Evolutionary conservation across 768 basidiomycete genomes (phyloP).

Genomic region (Boletus rufocinnamomeus): DNA sequence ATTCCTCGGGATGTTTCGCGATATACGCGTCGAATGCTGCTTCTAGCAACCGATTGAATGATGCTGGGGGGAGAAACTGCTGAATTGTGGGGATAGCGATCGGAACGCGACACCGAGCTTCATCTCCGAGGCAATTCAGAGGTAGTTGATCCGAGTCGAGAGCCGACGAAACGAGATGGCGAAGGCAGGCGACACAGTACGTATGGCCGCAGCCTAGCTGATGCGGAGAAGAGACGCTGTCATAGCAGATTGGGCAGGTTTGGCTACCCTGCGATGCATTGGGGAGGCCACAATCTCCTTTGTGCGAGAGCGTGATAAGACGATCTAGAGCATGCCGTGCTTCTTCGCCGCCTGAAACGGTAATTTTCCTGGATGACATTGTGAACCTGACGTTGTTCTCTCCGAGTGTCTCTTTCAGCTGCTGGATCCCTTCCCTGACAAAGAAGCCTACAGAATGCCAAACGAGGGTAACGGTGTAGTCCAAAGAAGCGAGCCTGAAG

Average conservation of each 20-base stretch:
- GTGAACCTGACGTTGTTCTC: constrained; percentile 54
- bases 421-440: constrained; percentile 48
- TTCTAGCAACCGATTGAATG: constrained; percentile 57
- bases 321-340: constrained; percentile 48
- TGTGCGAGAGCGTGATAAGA: constrained; percentile 45
- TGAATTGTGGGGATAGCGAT: constrained; percentile 57
- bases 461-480: constrained; percentile 43
- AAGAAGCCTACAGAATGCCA: constrained; percentile 50
- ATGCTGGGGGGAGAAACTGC: constrained; percentile 47
- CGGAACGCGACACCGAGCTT: constrained; percentile 54
- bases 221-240: constrained; percentile 43
- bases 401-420: constrained; percentile 54
- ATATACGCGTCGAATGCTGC: constrained; percentile 61
- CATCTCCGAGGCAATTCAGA: constrained; percentile 64
- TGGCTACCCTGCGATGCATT: constrained; percentile 10
- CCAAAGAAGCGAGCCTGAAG: constrained; percentile 47
- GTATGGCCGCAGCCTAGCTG: constrained; percentile 61
- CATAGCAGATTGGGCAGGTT: constrained; percentile 58
- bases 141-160: constrained; percentile 61
- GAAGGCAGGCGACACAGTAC: constrained; percentile 66
- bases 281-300: constrained; percentile 10
- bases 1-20: constrained; percentile 56
- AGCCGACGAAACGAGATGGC: constrained; percentile 57
- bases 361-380: constrained; percentile 43
- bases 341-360: constrained; percentile 57